Conservation (phyloP, 2,329 filamentous ascomycete genomes). For the Rhynchosporium graminicola region DNA sequence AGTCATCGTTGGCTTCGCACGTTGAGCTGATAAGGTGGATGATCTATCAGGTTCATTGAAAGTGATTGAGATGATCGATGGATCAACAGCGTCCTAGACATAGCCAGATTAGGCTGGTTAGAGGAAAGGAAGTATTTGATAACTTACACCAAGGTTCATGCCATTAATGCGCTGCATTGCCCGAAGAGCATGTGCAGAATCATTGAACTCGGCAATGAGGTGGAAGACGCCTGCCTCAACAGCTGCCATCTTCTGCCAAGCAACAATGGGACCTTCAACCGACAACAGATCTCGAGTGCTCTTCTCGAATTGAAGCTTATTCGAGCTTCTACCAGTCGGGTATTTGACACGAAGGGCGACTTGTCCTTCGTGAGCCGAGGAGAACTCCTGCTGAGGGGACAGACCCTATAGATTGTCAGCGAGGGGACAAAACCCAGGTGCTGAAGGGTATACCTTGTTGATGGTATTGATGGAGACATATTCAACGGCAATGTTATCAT, state of each 20-base stretch:
- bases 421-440: neutral
- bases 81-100: slow-evolving; percentile 3
- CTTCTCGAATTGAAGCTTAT: slow-evolving; percentile 42
- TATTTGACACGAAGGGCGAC: slow-evolving; percentile 52
- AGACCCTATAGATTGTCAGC: slow-evolving; percentile 2
- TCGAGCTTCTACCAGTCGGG: slow-evolving; percentile 22
- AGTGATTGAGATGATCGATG: slow-evolving; percentile 2
- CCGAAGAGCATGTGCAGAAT: slow-evolving; percentile 8
- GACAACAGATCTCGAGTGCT: slow-evolving; percentile 47
- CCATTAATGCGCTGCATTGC: slow-evolving; percentile 13
- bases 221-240: slow-evolving; percentile 47
- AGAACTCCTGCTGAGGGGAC: neutral
- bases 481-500: slow-evolving; percentile 30
- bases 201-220: slow-evolving; percentile 23
- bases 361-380: slow-evolving; percentile 55
- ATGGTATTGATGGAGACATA: slow-evolving; percentile 32
- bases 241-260: slow-evolving; percentile 48
- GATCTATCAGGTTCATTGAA: slow-evolving; percentile 13
- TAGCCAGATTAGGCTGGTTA: neutral
- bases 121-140: neutral
- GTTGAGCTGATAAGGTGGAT: neutral
- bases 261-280: slow-evolving; percentile 53
- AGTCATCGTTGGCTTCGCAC: slow-evolving; percentile 6
- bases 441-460: slow-evolving; percentile 20
- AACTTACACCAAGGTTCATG: slow-evolving; percentile 11